Conservation (phyloP, 345 rosid species). For the Citrus sp. region DNA sequence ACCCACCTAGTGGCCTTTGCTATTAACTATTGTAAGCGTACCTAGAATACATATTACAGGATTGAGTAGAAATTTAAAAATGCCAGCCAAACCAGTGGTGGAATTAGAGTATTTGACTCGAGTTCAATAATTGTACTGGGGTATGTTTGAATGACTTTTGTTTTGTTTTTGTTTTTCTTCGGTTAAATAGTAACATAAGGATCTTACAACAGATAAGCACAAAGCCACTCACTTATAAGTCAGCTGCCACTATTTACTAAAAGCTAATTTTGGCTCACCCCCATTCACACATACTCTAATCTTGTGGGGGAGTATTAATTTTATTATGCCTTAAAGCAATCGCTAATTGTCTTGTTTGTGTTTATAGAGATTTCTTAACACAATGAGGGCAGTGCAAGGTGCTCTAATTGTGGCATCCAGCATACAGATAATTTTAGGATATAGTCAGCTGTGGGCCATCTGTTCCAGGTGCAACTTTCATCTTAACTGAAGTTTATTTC, state of each 20-base stretch:
- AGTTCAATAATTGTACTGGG: not conserved
- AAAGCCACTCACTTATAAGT: not conserved
- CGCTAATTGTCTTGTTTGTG: not conserved
- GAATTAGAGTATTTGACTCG: not conserved
- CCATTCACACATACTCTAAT: not conserved
- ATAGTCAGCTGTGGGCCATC: slow-evolving; percentile 94
- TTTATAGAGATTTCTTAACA: slow-evolving; percentile 73
- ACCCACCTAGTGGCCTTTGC: slow-evolving; percentile 20
- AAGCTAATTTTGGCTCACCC: not conserved
- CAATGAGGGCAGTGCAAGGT: slow-evolving; percentile 99
- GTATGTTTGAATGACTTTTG: not conserved
- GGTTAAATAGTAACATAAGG: not conserved
- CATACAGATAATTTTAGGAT: slow-evolving; percentile 88
- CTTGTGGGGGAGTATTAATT: not conserved
- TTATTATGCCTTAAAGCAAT: slow-evolving; percentile 1
- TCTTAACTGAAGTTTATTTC: slow-evolving; percentile 2
- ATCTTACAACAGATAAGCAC: not conserved
- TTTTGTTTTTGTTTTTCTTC: not conserved
- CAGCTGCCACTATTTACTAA: not conserved
- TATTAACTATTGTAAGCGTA: not conserved
- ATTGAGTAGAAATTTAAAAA: not conserved
- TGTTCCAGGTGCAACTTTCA: slow-evolving; percentile 68
- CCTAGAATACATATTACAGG: not conserved
- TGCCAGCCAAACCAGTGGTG: slow-evolving; percentile 5
- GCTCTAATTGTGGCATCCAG: slow-evolving; percentile 95